Evolutionary conservation across 108 stramenopile genomes (phyloP), one percentile per base, ranked within the genome.

Genomic region (Craspedostauros australis): DNA sequence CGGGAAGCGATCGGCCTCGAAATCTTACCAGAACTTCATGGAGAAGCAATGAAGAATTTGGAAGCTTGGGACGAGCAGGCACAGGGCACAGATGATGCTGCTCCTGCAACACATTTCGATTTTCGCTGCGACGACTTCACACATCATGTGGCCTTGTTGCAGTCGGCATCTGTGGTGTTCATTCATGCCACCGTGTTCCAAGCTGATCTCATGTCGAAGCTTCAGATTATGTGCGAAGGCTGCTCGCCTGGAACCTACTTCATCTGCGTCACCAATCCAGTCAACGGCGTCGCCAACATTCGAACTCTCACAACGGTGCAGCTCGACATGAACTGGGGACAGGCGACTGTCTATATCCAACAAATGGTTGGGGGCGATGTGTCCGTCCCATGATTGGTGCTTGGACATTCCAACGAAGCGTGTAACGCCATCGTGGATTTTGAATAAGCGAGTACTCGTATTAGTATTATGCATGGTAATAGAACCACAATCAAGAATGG

Each of bases 311-410:
- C 7, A 14, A 18, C 5, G 9, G 14, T 52, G 19, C 51, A 39
- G 5, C 40, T 52, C 6, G 51, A 52, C 5, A 52, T 52, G 51
- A 39, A 23, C 39, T 52, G 51, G 51, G 51, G 51, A 6, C 16
- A 19, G 24, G 22, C 51, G n/a, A 39, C 51, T 6, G 51, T 52
- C 24, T 39, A 11, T 23, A 4, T 52, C 4, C 51, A 52, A 52
- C n/a, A n/a, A n/a, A n/a, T n/a, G n/a, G n/a, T n/a, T n/a, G n/a
- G n/a, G n/a, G n/a, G n/a, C n/a, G n/a, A n/a, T n/a, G n/a, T n/a
- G n/a, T n/a, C n/a, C n/a, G n/a, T n/a, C n/a, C n/a, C n/a, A n/a
- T n/a, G n/a, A n/a, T n/a, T n/a, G n/a, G n/a, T n/a, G n/a, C n/a
- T n/a, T n/a, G n/a, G n/a, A n/a, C n/a, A n/a, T n/a, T n/a, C n/a